Conservation (phyloP, 805 yeast genomes). For the Saturnispora zaruensis region DNA sequence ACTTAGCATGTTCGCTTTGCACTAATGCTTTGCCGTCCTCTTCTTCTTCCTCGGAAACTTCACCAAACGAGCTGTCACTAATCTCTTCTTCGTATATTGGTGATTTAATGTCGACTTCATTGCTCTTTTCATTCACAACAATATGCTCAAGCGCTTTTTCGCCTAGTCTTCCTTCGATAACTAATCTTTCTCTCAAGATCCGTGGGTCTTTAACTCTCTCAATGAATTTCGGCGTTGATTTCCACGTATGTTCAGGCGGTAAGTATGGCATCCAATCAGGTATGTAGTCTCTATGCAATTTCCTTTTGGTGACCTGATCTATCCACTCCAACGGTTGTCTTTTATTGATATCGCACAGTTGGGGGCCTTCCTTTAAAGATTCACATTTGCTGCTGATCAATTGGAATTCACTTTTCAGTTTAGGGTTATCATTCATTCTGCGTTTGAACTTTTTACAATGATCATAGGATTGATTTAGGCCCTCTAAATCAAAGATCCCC, state of each 20-base stretch:
- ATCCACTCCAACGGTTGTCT: conserved; percentile 9
- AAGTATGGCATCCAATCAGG: conserved; percentile 78
- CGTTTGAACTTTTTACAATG: conserved; percentile 27
- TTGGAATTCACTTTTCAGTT: conserved; percentile 9
- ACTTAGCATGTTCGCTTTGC: not conserved
- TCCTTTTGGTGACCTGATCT: conserved; percentile 11
- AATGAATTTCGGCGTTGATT: conserved; percentile 62
- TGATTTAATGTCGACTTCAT: not conserved
- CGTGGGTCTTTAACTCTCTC: conserved; percentile 61
- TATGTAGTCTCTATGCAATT: conserved; percentile 35
- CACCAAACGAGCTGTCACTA: conserved; percentile 3
- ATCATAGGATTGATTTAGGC: conserved; percentile 26
- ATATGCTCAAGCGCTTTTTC: conserved; percentile 67
- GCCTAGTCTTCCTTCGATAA: conserved; percentile 72
- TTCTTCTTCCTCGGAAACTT: conserved; percentile 11
- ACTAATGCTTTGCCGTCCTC: not conserved
- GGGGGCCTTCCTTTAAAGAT: conserved; percentile 9
- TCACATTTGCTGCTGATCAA: conserved; percentile 2
- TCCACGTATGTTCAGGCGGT: conserved; percentile 92
- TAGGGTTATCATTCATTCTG: not conserved
- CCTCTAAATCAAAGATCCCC: conserved; percentile 33
- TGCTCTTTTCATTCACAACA: conserved; percentile 16
- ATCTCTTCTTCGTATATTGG: conserved; percentile 4
- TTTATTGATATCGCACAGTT: not conserved
- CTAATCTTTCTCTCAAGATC: conserved; percentile 58